These are phyloP conservation scores for Tricholoma matsutake DNA, from an alignment of 768 basidiomycete species.

Conservation along the genomic window DNA sequence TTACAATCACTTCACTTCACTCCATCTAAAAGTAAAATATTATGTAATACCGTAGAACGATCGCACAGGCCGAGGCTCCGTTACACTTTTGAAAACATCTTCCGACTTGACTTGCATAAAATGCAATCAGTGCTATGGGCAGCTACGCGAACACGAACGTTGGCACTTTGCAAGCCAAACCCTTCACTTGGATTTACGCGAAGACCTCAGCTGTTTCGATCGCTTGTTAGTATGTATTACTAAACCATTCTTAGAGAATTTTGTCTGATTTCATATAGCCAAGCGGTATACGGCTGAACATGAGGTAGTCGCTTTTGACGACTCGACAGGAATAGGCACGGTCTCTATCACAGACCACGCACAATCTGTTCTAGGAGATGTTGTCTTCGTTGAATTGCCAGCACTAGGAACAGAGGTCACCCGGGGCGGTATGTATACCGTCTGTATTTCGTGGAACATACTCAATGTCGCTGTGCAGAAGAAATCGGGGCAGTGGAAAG, in stretches of 20 bases:
- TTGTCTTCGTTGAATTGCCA: constrained; percentile 95
- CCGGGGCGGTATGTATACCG: constrained; percentile 64
- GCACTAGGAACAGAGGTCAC: constrained; percentile 53
- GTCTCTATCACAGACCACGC: constrained; percentile 92
- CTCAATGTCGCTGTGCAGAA: constrained; percentile 40
- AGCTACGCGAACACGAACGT: constrained; percentile 21
- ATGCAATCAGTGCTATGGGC: constrained; percentile 42
- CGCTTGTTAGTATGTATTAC: constrained; percentile 55
- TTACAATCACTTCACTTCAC: no score
- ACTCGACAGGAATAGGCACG: constrained; percentile 69
- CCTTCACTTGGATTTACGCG: constrained; percentile 20
- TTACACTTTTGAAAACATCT: not conserved
- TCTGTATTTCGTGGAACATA: not conserved
- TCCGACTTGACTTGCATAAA: constrained; percentile 11
- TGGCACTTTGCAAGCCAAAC: constrained; percentile 16
- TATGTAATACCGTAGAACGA: not conserved
- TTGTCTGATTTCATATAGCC: constrained; percentile 36
- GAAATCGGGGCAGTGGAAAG: constrained; percentile 92
- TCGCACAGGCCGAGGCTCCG: not conserved
- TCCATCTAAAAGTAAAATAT: constrained; percentile 16
- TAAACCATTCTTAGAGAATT: not conserved
- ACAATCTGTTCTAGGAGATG: constrained; percentile 88
- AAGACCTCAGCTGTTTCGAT: constrained; percentile 38
- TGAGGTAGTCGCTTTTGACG: constrained; percentile 81
- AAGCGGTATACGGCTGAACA: constrained; percentile 86